Percentiles rank a stretch among this genome's conserved stretches.
Conservation (phyloP, 345 rosid genomes). For the Euphorbia pulcherrima region DNA sequence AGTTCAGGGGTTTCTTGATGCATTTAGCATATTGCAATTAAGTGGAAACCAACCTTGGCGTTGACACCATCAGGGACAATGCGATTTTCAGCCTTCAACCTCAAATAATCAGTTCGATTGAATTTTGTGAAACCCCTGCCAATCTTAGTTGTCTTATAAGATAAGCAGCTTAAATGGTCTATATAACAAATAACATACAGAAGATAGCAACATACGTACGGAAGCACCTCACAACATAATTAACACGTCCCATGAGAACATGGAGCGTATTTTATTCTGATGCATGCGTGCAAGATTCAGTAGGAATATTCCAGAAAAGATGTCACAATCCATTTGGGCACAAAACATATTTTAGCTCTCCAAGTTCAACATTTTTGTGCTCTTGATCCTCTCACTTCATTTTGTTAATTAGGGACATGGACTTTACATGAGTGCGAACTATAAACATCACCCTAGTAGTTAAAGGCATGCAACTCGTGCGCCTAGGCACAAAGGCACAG, state of each 20-base stretch:
- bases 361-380: too few species aligned
- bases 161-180: neutral
- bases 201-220: neutral
- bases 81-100: conserved; percentile 50
- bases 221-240: neutral
- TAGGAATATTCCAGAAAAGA: too few species aligned
- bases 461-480: too few species aligned
- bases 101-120: conserved; percentile 52
- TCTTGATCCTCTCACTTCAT: too few species aligned
- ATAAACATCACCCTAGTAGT: too few species aligned
- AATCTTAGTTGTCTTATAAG: neutral
- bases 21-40: fast-evolving
- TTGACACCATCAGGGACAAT: conserved; percentile 66
- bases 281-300: neutral
- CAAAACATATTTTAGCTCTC: too few species aligned
- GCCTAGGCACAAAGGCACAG: too few species aligned
- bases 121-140: conserved; percentile 72
- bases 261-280: too few species aligned
- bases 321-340: too few species aligned
- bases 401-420: too few species aligned
- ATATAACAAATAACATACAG: neutral
- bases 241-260: neutral
- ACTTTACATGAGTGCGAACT: too few species aligned
- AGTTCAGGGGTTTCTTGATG: too few species aligned
- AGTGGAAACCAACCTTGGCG: conserved; percentile 48